These are phyloP conservation scores for Xylaria grammica DNA, from an alignment of 495 filamentous ascomycete species.

Conservation along the genomic window DNA sequence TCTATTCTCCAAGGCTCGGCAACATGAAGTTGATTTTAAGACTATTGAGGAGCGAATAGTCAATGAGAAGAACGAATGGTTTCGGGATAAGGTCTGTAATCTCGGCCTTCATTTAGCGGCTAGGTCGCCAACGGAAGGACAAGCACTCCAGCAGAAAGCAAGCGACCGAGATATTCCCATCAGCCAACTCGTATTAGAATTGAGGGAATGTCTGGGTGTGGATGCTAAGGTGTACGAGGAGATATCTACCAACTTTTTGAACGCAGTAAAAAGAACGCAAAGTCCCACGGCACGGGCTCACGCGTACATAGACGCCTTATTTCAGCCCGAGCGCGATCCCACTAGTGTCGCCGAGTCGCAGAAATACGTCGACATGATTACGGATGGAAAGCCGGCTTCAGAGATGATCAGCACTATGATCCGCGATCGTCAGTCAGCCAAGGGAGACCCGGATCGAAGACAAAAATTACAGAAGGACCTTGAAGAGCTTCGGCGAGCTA, in stretches of 20 bases:
- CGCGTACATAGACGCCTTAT: slow-evolving; percentile 44
- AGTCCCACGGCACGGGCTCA: slow-evolving; percentile 31
- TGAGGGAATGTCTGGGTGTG: slow-evolving; percentile 32
- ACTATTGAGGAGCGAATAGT: slow-evolving; percentile 47
- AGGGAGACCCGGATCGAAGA: slow-evolving; percentile 40
- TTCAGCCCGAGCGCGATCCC: slow-evolving; percentile 32
- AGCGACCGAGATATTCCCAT: slow-evolving; percentile 31
- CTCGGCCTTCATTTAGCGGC: slow-evolving; percentile 36
- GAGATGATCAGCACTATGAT: slow-evolving; percentile 44
- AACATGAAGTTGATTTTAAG: slow-evolving; percentile 40
- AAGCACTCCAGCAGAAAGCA: slow-evolving; percentile 31
- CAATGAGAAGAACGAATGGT: slow-evolving; percentile 51
- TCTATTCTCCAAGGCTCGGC: slow-evolving; percentile 44
- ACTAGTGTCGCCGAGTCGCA: slow-evolving; percentile 29
- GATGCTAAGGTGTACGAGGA: slow-evolving; percentile 31
- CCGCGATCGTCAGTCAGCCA: slow-evolving; percentile 41
- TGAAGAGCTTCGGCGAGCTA: slow-evolving; percentile 49
- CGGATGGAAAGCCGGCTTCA: slow-evolving; percentile 38
- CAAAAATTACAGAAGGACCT: slow-evolving; percentile 42
- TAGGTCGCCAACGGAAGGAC: slow-evolving; percentile 31
- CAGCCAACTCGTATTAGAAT: slow-evolving; percentile 35
- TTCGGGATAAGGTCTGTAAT: slow-evolving; percentile 42
- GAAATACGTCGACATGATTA: slow-evolving; percentile 50
- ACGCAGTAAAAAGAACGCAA: slow-evolving; percentile 28
- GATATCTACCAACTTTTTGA: slow-evolving; percentile 35